phyloP scores from a whole-genome alignment of 2,329 filamentous ascomycete species.

The Fusarium sp. region DNA sequence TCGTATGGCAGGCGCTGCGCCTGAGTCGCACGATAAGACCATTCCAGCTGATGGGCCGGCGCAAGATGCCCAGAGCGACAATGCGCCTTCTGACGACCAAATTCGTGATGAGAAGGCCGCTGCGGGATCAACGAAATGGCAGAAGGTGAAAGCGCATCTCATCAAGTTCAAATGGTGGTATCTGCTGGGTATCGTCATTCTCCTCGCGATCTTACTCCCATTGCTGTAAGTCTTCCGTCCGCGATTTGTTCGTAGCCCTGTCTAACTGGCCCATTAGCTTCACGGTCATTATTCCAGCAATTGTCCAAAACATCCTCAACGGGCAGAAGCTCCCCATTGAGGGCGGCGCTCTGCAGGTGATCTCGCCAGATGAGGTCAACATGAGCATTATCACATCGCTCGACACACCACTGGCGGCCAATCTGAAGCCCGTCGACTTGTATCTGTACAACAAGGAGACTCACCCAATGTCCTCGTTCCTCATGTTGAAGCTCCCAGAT shows the following conservation, averaged over 20 bases:
- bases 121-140: conserved; percentile 41
- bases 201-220: conserved; percentile 59
- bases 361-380: conserved; percentile 50
- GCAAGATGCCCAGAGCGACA: conserved; percentile 18
- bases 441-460: conserved; percentile 56
- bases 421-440: conserved; percentile 53
- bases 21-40: not conserved
- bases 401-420: conserved; percentile 52
- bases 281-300: conserved; percentile 58
- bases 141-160: conserved; percentile 54
- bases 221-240: conserved; percentile 53
- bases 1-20: not conserved
- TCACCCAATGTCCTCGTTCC: conserved; percentile 30
- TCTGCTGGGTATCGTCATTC: conserved; percentile 53
- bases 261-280: conserved; percentile 51
- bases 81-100: conserved; percentile 28
- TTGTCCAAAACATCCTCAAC: conserved; percentile 58
- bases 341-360: conserved; percentile 50
- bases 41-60: not conserved
- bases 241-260: not conserved
- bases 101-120: conserved; percentile 24
- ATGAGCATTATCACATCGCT: conserved; percentile 54
- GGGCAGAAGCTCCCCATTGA: conserved; percentile 54
- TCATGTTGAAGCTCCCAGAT: conserved; percentile 47
- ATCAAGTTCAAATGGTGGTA: conserved; percentile 59